Percentiles rank a stretch among this genome's conserved stretches.
phyloP scores from a whole-genome alignment of 345 rosid species.

The Geranium brycei region DNA sequence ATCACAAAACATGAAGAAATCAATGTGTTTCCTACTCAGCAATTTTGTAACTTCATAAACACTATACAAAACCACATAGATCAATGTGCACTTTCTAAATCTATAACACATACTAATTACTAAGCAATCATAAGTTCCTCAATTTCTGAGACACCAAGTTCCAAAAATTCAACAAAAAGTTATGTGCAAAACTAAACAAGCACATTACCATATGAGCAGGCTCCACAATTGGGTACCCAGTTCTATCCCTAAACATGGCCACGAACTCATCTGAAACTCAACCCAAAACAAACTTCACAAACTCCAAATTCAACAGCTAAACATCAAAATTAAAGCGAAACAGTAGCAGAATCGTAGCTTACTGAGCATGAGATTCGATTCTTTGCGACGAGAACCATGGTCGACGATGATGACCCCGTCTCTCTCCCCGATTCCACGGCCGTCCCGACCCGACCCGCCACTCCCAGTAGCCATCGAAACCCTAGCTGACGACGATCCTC shows the following conservation, averaged over 20 bases:
- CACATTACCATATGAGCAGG: slow-evolving; percentile 83
- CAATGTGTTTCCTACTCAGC: neutral
- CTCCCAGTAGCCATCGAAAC: slow-evolving; percentile 5
- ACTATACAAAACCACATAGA: no score
- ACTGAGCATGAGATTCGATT: slow-evolving; percentile 86
- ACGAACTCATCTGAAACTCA: slow-evolving; percentile 72
- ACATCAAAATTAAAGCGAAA: neutral
- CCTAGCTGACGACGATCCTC: neutral
- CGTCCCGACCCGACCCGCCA: slow-evolving; percentile 15
- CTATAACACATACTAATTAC: no score
- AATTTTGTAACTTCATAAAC: no score
- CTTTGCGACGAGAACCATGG: slow-evolving; percentile 82
- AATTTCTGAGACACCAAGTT: no score
- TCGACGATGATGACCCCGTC: slow-evolving; percentile 84
- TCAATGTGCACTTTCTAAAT: no score
- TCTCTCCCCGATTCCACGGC: slow-evolving; percentile 26
- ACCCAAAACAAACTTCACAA: slow-evolving; percentile 1
- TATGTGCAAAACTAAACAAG: neutral
- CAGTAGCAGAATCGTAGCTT: slow-evolving; percentile 7
- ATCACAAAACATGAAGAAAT: neutral
- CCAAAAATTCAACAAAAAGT: neutral
- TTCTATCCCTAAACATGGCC: slow-evolving; percentile 60
- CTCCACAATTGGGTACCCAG: slow-evolving; percentile 64
- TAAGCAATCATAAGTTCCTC: neutral
- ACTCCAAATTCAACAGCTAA: neutral